Evolutionary conservation across 306 rosid genomes (phyloP), one percentile per base, ranked within the genome.

Genomic region (Cucurbita argyrosperma): DNA sequence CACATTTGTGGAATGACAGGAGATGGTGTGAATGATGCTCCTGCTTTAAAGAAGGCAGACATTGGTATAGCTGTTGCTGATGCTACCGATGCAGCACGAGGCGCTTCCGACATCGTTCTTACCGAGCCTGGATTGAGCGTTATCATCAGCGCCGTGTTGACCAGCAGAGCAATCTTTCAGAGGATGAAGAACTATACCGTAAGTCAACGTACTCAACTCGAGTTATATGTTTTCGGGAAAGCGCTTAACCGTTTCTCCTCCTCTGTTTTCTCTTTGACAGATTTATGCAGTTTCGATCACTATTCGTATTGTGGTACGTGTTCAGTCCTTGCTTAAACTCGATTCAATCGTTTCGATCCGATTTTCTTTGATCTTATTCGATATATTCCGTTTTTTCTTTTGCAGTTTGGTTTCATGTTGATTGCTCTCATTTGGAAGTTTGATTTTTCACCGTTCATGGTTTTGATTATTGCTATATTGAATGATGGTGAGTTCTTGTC

Each of bases 1-100:
- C 99, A 94, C 88, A 89, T 94, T 50, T 91, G 97, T 84, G 99
- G 99, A 82, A 94, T 94, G 99, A 94, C 99, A 0, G 99, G 99
- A 42, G 99, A 94, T 79, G 99, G 99, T 78, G 99, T 94, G 74
- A 94, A 94, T 5, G 99, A 94, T 80, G 99, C 99, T 78, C 99
- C 99, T 21, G 99, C 99, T 77, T 81, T 94, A 79, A 94, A 94
- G 90, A 94, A 87, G 88, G 98, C 98, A 13, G 98, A 94, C 76
- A 94, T 94, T 61, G 98, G 98, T 65, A 94, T 94, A 47, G 99
- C 99, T 45, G 99, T 94, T 35, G 99, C 97, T 52, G 99, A 94
- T 85, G 97, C 97, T 23, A 94, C 99, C 26, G 99, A 94, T 82
- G 99, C 99, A 69, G 99, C 99, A 74, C 83, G 99, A 84, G 4